phyloP scores from a whole-genome alignment of 192 early-diverging fungal genomes.

The Entomortierella beljakovae region DNA sequence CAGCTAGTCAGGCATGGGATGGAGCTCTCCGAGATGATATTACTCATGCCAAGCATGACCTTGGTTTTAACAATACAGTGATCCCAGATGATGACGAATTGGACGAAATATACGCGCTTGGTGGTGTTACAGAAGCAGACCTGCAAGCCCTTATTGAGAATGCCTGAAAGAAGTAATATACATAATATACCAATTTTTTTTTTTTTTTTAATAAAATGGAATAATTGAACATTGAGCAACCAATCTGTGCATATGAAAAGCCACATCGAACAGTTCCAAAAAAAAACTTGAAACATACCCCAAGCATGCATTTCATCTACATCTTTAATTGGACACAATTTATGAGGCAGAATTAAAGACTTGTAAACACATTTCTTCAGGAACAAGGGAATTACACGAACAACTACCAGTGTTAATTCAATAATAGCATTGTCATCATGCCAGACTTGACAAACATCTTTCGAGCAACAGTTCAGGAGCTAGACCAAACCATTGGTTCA shows the following conservation, averaged over 20 bases:
- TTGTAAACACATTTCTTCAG: too few species aligned
- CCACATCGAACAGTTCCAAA: too few species aligned
- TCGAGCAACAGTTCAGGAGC: slow-evolving; percentile 45
- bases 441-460: slow-evolving; percentile 45
- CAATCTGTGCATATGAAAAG: too few species aligned
- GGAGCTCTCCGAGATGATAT: slow-evolving; percentile 30
- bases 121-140: slow-evolving; percentile 36
- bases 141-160: slow-evolving; percentile 28
- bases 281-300: too few species aligned
- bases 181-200: too few species aligned
- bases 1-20: slow-evolving; percentile 42
- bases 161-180: background rate
- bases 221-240: too few species aligned
- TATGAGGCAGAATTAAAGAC: too few species aligned
- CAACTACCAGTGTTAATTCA: too few species aligned
- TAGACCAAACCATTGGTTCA: slow-evolving; percentile 15
- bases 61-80: slow-evolving; percentile 25
- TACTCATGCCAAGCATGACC: slow-evolving; percentile 26
- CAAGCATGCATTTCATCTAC: too few species aligned
- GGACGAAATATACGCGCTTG: slow-evolving; percentile 39
- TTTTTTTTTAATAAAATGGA: too few species aligned
- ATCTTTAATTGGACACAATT: too few species aligned
- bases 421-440: slow-evolving; percentile 42
- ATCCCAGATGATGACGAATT: slow-evolving; percentile 47
- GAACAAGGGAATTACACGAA: too few species aligned